Evolutionary conservation across 208 protist genomes (phyloP), one percentile per base, ranked within the genome.

Genomic region (Trypanosoma scelopori): DNA sequence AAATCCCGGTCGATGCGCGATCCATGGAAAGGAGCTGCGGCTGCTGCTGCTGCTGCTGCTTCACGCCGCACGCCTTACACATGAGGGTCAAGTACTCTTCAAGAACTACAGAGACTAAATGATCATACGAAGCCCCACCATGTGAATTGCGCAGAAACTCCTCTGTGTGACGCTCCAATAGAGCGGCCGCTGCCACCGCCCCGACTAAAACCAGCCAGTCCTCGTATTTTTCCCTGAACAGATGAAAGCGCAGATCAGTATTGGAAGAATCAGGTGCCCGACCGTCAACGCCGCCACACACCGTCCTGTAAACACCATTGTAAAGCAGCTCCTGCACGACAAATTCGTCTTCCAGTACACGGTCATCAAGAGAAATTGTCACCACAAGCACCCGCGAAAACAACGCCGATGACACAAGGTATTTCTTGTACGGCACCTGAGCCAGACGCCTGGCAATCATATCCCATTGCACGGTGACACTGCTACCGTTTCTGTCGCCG

Each of bases 361-460:
- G n/a, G 22, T 68, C 61, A 50, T 55, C 53, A 18, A 74, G 32
- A 23, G 39, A 28, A 5, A 81, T 16, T 0, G 80, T 78, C 15
- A 85, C 74, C 66, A 82, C 68, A 20, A 91, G 3, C 18, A 91
- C 60, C 3, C 81, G 81, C 16, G 71, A 48, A 39, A 87, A 74
- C 7, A 91, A 59, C 0, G 84, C 71, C 1, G 63, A 85, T 5
- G 73, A 73, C 15, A 80, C 60, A 49, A 64, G 37, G 61, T 82
- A 73, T 46, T 79, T 84, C 42, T 66, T 66, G 3, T 75, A 57
- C 12, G 64, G 71, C 48, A 75, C 63, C 42, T 42, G 72, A 32
- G 35, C 37, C 50, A 82, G 50, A 25, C 50, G 50, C 1, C 25
- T 48, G 1, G 71, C 42, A 32, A 91, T 57, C 0, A 56, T 65